These are phyloP conservation scores for Parastagonospora nodorum DNA, from an alignment of 2,329 filamentous ascomycete genomes.

Conservation along the genomic window DNA sequence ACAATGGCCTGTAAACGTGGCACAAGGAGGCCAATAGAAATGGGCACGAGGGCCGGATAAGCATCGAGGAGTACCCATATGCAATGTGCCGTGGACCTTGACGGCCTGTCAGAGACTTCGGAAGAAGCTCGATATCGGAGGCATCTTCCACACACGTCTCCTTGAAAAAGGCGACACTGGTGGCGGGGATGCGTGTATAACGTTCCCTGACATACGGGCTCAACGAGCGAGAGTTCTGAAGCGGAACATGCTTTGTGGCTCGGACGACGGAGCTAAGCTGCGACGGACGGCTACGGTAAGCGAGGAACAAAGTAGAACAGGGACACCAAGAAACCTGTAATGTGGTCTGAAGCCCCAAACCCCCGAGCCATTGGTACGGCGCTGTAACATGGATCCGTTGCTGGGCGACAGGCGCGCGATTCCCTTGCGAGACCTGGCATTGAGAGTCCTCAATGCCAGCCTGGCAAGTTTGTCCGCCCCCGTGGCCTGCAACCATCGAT, in stretches of 20 bases:
- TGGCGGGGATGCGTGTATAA: conserved; percentile 19
- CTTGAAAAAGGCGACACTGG: conserved; percentile 28
- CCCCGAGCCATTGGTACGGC: too few species aligned
- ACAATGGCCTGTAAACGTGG: conserved; percentile 4
- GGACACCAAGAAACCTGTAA: background rate
- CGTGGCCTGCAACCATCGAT: conserved; percentile 5
- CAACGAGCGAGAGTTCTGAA: conserved; percentile 21
- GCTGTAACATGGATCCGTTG: background rate
- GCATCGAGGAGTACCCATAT: conserved; percentile 24
- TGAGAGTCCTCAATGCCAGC: too few species aligned
- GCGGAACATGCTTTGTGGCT: conserved; percentile 2
- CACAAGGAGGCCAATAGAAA: conserved; percentile 5
- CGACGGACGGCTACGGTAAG: too few species aligned
- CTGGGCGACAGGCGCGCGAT: too few species aligned
- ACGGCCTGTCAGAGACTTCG: conserved; percentile 22
- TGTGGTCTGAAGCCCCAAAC: too few species aligned
- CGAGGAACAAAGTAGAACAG: too few species aligned
- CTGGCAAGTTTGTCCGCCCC: background rate
- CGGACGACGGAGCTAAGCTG: conserved; percentile 7
- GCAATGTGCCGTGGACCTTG: conserved; percentile 29
- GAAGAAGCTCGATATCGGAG: conserved; percentile 25
- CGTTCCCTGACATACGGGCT: conserved; percentile 27
- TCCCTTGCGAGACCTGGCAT: too few species aligned
- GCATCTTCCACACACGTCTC: conserved; percentile 31
- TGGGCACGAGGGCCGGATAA: conserved; percentile 16